Evolutionary conservation across 306 rosid genomes (phyloP).

Genomic region (Prunus dulcis): DNA sequence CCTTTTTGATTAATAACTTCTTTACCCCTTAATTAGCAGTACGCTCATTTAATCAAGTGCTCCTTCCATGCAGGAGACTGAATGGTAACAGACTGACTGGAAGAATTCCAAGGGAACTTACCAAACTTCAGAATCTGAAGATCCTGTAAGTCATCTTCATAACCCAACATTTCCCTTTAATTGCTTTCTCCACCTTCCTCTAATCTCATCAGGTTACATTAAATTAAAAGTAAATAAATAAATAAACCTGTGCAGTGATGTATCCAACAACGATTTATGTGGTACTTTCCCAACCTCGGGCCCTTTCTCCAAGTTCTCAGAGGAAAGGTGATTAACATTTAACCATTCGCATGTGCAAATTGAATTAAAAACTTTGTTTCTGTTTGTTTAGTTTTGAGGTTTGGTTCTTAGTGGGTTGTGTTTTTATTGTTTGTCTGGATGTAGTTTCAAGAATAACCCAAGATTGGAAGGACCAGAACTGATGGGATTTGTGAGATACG

Average conservation of each 20-base stretch:
- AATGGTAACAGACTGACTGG: constrained; percentile 69
- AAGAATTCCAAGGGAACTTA: constrained; percentile 69
- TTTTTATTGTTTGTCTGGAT: constrained; percentile 1
- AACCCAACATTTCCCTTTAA: background rate
- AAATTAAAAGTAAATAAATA: background rate
- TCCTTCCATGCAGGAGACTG: constrained; percentile 51
- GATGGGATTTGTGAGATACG: constrained; percentile 91
- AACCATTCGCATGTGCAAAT: background rate
- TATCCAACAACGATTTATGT: constrained; percentile 71
- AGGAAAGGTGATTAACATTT: constrained; percentile 47
- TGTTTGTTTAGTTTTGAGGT: background rate
- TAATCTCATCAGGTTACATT: background rate
- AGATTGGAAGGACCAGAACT: constrained; percentile 81
- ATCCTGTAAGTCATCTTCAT: constrained; percentile 43
- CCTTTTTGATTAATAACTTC: background rate
- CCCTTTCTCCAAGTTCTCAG: constrained; percentile 66
- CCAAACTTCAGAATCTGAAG: constrained; percentile 67
- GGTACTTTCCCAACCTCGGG: constrained; percentile 78
- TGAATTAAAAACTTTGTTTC: background rate
- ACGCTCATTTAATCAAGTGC: background rate
- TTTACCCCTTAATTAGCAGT: background rate
- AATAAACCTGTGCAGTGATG: constrained; percentile 43
- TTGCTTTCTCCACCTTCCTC: background rate
- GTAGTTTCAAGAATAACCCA: constrained; percentile 84
- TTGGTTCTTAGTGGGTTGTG: background rate